Evolutionary conservation across 2,329 filamentous ascomycete species (phyloP).

Genomic region (Drechslerella dactyloides): DNA sequence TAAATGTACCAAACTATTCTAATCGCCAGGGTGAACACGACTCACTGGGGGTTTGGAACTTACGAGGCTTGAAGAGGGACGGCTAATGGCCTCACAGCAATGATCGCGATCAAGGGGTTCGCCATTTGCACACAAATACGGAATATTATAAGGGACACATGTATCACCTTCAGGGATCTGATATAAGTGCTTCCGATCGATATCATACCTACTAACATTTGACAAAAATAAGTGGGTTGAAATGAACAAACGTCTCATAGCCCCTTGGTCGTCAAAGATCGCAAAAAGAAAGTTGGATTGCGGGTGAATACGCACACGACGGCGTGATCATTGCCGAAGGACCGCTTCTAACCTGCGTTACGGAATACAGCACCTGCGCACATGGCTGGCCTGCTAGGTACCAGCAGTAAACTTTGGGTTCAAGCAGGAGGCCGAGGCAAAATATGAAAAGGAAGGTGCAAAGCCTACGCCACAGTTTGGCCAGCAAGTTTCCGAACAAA

Average conservation of each 20-base stretch:
- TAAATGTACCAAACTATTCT: slow-evolving; percentile 50
- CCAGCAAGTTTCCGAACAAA: slow-evolving; percentile 45
- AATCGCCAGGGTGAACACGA: slow-evolving; percentile 39
- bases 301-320: slow-evolving; percentile 20
- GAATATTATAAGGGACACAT: slow-evolving; percentile 25
- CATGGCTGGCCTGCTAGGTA: slow-evolving; percentile 9
- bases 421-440: slow-evolving; percentile 31
- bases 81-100: slow-evolving; percentile 38
- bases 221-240: slow-evolving; percentile 11
- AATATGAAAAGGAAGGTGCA: slow-evolving; percentile 46
- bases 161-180: slow-evolving; percentile 46
- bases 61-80: slow-evolving; percentile 11
- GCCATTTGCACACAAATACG: slow-evolving; percentile 28
- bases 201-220: slow-evolving; percentile 15
- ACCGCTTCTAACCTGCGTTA: slow-evolving; percentile 23
- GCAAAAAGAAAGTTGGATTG: slow-evolving; percentile 17
- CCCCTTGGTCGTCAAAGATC: slow-evolving; percentile 29
- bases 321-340: slow-evolving; percentile 42
- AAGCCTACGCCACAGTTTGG: slow-evolving; percentile 42
- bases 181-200: slow-evolving; percentile 48
- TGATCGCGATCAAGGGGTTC: slow-evolving; percentile 14
- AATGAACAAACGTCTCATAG: slow-evolving; percentile 17
- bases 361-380: slow-evolving; percentile 4
- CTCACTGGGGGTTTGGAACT: slow-evolving; percentile 38
- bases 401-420: slow-evolving; percentile 4